Base-by-base conservation (phyloP, 2,329 filamentous ascomycete species). In the Botryotinia convoluta region DNA sequence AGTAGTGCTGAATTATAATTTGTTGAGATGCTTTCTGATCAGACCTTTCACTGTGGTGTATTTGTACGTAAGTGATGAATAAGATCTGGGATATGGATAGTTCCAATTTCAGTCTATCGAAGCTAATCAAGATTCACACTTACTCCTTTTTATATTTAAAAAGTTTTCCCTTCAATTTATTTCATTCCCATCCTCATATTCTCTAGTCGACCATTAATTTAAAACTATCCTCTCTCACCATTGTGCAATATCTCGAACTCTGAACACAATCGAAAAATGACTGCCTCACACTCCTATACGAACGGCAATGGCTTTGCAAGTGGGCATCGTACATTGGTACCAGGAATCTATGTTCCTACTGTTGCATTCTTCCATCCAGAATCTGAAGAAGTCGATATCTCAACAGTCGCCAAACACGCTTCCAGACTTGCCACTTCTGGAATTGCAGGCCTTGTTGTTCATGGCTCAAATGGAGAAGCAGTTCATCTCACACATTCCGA, bases 321-420 rank as follows among this genome's bases (percentile, higher is more conserved):
- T 8, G 20, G 39, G 42, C 44, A n/a, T 51, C 76, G 76, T 32
- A 74, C 76, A 16, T 76, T 76, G 12, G 74, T 74, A 22, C 74
- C 68, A 18, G 85, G 84, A 67, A 80, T 87, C 74, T 87, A 87
- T 77, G 85, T 86, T 64, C 86, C 86, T 45, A 87, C 86, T 16
- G 83, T 86, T 60, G 84, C 85, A 74, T 87, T 87, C 79, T 75
- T 76, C 54, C n/a, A 73, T 20, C 69, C 64, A 26, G 63, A 79
- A 16, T 71, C 72, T 7, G 73, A 76, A 69, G 72, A 64, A 20
- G 48, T 76, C 9, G 75, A 76, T 51, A 14, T 67, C 26, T 20
- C 59, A 26, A 68, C 73, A 59, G 70, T 61, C 26, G 44, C 26
- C 42, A 72, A 72, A 61, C 73, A 77, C 39, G 87, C 87, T 54